phyloP scores from a whole-genome alignment of 345 rosid species.

The Euclidium syriacum region DNA sequence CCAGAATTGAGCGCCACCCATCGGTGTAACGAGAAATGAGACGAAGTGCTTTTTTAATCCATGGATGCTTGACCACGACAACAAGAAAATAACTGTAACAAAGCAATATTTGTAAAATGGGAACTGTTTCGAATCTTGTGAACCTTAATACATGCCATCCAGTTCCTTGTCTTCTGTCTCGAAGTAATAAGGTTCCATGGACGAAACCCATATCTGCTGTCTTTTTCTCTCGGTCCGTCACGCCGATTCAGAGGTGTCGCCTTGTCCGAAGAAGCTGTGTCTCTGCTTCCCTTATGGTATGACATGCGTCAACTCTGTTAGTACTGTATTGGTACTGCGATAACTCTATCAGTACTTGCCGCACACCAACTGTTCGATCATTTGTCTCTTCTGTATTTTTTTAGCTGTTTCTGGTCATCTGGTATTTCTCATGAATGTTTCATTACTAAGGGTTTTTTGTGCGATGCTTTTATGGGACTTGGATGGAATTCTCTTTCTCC shows the following conservation, averaged over 20 bases:
- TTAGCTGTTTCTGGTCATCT: not conserved
- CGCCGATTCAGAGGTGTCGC: conserved; percentile 14
- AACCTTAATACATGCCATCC: conserved; percentile 26
- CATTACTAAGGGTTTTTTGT: not conserved
- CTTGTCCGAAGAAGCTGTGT: not conserved
- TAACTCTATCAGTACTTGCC: not conserved
- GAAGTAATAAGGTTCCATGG: conserved; percentile 16
- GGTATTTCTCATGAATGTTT: not conserved
- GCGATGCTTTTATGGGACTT: not conserved
- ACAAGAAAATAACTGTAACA: not conserved
- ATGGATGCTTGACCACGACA: conserved; percentile 12
- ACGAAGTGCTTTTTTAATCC: not conserved
- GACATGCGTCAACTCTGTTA: not conserved
- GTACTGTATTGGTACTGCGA: not conserved
- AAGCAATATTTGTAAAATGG: conserved; percentile 23
- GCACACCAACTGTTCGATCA: conserved; percentile 51
- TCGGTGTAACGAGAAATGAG: not conserved
- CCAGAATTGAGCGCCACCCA: conserved; percentile 2
- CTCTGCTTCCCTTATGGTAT: conserved; percentile 51
- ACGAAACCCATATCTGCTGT: conserved; percentile 26
- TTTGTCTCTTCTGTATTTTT: conserved; percentile 23
- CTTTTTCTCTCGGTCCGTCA: conserved; percentile 20
- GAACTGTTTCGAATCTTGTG: conserved; percentile 27
- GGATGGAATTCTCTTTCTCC: not conserved
- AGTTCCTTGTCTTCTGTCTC: conserved; percentile 29